These are phyloP conservation scores for Collybia mongolica DNA, from an alignment of 768 basidiomycete genomes.

Conservation along the genomic window DNA sequence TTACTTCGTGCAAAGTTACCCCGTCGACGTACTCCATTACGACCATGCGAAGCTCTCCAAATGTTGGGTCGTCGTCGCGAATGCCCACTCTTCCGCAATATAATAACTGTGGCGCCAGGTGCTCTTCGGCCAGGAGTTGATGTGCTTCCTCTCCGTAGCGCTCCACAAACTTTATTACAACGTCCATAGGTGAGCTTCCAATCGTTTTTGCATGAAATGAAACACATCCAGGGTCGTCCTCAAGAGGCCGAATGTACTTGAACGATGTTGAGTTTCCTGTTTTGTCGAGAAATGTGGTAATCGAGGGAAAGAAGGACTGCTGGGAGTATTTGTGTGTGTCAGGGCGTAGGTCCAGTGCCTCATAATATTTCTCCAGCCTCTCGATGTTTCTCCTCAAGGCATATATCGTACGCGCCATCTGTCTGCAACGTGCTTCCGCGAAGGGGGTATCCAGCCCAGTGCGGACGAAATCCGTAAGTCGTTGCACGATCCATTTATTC, in stretches of 20 bases:
- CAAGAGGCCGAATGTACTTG: not conserved
- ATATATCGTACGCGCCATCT: conserved; percentile 17
- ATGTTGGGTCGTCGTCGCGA: not conserved
- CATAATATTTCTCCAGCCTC: conserved; percentile 3
- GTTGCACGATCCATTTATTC: conserved; percentile 23
- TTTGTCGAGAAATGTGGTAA: conserved; percentile 1
- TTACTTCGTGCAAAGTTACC: conserved; percentile 1
- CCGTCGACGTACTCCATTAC: not conserved
- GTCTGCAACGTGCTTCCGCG: conserved; percentile 10
- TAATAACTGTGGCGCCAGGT: conserved; percentile 26
- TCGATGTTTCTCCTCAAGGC: conserved; percentile 15
- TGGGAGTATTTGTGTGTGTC: not conserved
- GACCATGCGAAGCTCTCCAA: not conserved
- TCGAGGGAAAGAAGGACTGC: not conserved
- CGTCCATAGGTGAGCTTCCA: not conserved
- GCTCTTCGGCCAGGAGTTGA: conserved; percentile 21
- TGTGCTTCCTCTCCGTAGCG: conserved; percentile 31
- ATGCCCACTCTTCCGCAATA: conserved; percentile 22
- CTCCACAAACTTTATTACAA: conserved; percentile 37
- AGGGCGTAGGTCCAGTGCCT: not conserved
- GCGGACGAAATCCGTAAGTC: conserved; percentile 31
- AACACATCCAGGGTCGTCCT: conserved; percentile 2
- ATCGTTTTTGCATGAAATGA: conserved; percentile 1
- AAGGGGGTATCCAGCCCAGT: conserved; percentile 11
- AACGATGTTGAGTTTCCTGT: not conserved